Percentiles rank a stretch among this genome's conserved stretches.
Conservation (phyloP, 1,284 basidiomycete genomes). For the Sphagnurus paluster region DNA sequence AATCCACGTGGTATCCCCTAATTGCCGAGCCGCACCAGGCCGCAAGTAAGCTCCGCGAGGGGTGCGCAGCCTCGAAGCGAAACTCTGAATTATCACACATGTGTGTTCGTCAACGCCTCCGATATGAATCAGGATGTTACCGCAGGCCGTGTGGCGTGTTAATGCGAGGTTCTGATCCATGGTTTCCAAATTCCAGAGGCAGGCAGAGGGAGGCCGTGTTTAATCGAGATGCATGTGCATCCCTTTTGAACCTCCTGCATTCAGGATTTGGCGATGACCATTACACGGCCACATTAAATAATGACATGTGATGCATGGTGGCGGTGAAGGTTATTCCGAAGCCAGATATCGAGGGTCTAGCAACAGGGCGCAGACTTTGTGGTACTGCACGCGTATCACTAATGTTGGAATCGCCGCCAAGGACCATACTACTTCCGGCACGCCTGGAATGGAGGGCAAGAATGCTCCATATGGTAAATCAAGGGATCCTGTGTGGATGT, state of each 20-base stretch:
- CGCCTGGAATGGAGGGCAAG: constrained; percentile 5
- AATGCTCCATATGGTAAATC: constrained; percentile 11
- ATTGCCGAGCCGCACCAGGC: constrained; percentile 16
- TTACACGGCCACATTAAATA: constrained; percentile 16
- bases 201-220: constrained; percentile 4
- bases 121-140: constrained; percentile 10
- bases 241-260: constrained; percentile 12
- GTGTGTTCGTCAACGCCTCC: not conserved
- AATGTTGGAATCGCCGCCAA: constrained; percentile 22
- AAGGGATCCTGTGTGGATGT: constrained; percentile 5
- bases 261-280: constrained; percentile 3
- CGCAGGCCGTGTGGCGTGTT: constrained; percentile 9
- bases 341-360: constrained; percentile 11
- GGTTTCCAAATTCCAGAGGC: too few relatives aligned
- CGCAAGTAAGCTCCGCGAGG: constrained; percentile 2
- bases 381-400: constrained; percentile 6
- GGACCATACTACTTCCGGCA: constrained; percentile 15
- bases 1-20: constrained; percentile 13
- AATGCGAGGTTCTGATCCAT: constrained; percentile 17
- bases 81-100: not conserved
- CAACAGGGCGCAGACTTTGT: constrained; percentile 9
- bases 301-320: constrained; percentile 27
- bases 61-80: not conserved
- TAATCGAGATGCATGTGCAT: constrained; percentile 21
- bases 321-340: constrained; percentile 36